Evolutionary conservation across 768 basidiomycete genomes (phyloP).

Genomic region (Sporobolomyces roseus): DNA sequence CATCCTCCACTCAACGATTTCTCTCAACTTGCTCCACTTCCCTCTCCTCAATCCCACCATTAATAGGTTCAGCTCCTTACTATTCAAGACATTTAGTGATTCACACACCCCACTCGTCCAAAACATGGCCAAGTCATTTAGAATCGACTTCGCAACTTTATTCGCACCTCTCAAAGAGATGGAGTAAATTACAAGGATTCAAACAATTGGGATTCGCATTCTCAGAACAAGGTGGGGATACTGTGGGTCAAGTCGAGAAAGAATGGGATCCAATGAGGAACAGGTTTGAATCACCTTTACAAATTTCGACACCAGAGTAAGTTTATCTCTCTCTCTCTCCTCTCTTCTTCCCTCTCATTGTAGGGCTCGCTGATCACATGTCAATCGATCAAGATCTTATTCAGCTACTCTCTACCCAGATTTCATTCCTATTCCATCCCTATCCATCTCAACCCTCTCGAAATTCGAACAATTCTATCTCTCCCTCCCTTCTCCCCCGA

Average conservation of each 20-base stretch:
- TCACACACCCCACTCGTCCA: constrained; percentile 29
- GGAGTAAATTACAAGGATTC: constrained; percentile 1
- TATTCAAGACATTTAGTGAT: constrained; percentile 40
- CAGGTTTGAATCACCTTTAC: constrained; percentile 33
- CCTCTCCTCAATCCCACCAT: neutral
- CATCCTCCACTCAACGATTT: too few relatives aligned
- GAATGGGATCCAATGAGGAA: constrained; percentile 20
- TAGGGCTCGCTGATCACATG: neutral
- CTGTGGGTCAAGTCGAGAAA: neutral
- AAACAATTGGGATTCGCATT: constrained; percentile 19
- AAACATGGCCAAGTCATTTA: constrained; percentile 41
- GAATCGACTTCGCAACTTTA: constrained; percentile 37
- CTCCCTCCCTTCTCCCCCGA: constrained; percentile 6
- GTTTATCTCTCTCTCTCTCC: neutral
- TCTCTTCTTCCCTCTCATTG: neutral
- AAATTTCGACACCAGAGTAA: constrained; percentile 5
- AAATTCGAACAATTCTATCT: constrained; percentile 4
- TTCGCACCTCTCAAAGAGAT: constrained; percentile 18
- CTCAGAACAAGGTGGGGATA: constrained; percentile 17
- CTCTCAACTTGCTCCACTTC: neutral
- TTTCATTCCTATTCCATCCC: constrained; percentile 1
- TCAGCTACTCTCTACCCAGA: constrained; percentile 42
- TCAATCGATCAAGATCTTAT: constrained; percentile 14
- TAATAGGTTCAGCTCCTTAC: constrained; percentile 11
- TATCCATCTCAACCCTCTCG: constrained; percentile 26